Evolutionary conservation across 2,329 filamentous ascomycete species (phyloP), one percentile per base, ranked within the genome.

Genomic region (Fusarium abutilonis): DNA sequence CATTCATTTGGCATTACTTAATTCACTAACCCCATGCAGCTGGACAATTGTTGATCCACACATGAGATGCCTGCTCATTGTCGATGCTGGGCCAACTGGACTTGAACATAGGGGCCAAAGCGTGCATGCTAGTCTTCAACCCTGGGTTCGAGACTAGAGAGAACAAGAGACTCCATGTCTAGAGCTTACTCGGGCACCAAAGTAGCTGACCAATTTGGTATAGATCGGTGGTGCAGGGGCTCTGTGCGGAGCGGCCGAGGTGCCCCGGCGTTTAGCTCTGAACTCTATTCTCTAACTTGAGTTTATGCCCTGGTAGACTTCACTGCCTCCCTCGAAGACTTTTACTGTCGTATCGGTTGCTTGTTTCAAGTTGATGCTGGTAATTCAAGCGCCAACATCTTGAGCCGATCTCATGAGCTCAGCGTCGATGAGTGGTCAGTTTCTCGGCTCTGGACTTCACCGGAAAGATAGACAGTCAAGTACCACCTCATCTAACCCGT

Each of bases 271-370:
- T 58, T 23, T 54, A 42, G 55, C 26, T 26, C 26, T 17, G 35
- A 60, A 60, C 56, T 60, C 36, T 60, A 39, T 43, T 39, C 3
- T 3, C 7, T 28, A 48, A 34, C 47, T 46, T 6, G 14, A 39
- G 47, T 17, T 23, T 46, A 39, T 29, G 46, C 23, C 40, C 42
- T 13, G 40, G 23, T 26, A 26, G 23, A 4, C 19, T 19, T 19
- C 19, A 3, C 8, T 7, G 23, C 23, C 23, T 26, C 2, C 5
- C 21, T n/a, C 14, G 11, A 23, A 9, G 17, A 13, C 21, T 4
- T 29, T 10, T 28, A 10, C 11, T 28, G 23, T 26, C 7, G 11
- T 53, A 26, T 7, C 26, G 6, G 40, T 45, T 35, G 46, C n/a
- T 14, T 5, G 40, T 59, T 55, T 59, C 41, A 28, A 21, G 21